Evolutionary conservation across 805 yeast species (phyloP).

Genomic region (Pichia cephalocereana): DNA sequence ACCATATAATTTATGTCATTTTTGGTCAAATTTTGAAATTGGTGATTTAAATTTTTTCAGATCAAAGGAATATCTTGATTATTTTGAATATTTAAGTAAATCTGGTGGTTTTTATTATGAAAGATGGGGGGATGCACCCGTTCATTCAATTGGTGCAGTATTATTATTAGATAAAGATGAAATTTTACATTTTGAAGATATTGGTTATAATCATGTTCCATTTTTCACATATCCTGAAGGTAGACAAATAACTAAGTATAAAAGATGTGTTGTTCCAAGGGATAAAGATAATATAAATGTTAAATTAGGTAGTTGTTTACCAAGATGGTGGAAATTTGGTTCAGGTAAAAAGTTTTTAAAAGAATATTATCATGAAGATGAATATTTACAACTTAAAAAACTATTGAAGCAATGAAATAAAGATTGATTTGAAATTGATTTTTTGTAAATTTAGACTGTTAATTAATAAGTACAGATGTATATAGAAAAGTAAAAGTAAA

Average conservation of each 20-base stretch:
- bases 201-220: slow-evolving; percentile 78
- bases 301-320: slow-evolving; percentile 49
- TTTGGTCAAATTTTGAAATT: slow-evolving; percentile 86
- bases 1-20: slow-evolving; percentile 72
- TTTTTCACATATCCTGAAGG: slow-evolving; percentile 72
- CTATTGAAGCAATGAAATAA: background rate
- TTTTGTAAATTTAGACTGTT: too few species aligned
- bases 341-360: slow-evolving; percentile 50
- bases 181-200: slow-evolving; percentile 72
- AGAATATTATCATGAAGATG: slow-evolving; percentile 28
- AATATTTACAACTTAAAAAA: slow-evolving; percentile 12
- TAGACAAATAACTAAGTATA: slow-evolving; percentile 37
- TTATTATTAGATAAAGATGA: slow-evolving; percentile 59
- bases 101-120: slow-evolving; percentile 85
- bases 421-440: too few species aligned
- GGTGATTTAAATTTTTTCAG: slow-evolving; percentile 69
- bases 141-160: slow-evolving; percentile 79
- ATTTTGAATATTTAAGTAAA: slow-evolving; percentile 63
- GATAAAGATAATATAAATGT: slow-evolving; percentile 35
- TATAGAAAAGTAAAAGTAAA: background rate
- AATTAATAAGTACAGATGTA: too few species aligned
- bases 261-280: slow-evolving; percentile 43
- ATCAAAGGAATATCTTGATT: slow-evolving; percentile 53
- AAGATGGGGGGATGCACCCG: slow-evolving; percentile 93
- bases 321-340: slow-evolving; percentile 70